phyloP scores from a whole-genome alignment of 2,329 filamentous ascomycete genomes.

The Colletotrichum costaricense region DNA sequence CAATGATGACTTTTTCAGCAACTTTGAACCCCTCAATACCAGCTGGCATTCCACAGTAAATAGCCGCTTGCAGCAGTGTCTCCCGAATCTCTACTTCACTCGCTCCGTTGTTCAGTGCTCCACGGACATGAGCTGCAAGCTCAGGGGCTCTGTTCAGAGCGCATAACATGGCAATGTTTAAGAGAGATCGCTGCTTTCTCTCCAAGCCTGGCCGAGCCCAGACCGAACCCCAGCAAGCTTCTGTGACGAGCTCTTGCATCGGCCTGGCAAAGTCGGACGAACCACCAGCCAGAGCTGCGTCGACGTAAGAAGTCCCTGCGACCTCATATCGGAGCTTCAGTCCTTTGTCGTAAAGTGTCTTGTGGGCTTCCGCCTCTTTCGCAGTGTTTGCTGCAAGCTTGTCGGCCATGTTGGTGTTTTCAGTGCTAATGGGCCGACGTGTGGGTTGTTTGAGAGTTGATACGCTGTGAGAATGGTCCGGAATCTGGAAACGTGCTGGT shows the following conservation, averaged over 20 bases:
- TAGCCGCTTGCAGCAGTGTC: not conserved
- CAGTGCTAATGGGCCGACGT: too few species aligned
- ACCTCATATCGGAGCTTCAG: too few species aligned
- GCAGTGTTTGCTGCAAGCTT: too few species aligned
- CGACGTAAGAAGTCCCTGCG: too few species aligned
- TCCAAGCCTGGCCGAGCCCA: not conserved
- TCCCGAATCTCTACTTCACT: not conserved
- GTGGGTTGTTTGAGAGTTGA: too few species aligned
- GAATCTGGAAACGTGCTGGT: too few species aligned
- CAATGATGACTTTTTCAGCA: too few species aligned
- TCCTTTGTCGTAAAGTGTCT: too few species aligned
- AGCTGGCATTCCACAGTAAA: constrained; percentile 5
- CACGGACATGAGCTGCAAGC: not conserved
- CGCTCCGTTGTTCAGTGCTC: not conserved
- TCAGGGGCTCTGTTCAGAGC: not conserved
- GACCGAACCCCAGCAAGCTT: not conserved
- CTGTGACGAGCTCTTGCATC: constrained; percentile 2
- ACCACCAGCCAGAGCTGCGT: too few species aligned
- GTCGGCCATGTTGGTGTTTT: too few species aligned
- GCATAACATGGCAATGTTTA: constrained; percentile 1
- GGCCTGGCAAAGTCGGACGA: not conserved
- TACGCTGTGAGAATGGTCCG: too few species aligned
- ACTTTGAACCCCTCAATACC: not conserved
- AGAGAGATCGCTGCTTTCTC: not conserved
- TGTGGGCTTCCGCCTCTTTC: too few species aligned